A percentile compares a stretch with the other conserved stretches of the same genome.
These are phyloP conservation scores for Stephania yunnanensis DNA, from an alignment of 164 flowering plant genomes.

Conservation along the genomic window DNA sequence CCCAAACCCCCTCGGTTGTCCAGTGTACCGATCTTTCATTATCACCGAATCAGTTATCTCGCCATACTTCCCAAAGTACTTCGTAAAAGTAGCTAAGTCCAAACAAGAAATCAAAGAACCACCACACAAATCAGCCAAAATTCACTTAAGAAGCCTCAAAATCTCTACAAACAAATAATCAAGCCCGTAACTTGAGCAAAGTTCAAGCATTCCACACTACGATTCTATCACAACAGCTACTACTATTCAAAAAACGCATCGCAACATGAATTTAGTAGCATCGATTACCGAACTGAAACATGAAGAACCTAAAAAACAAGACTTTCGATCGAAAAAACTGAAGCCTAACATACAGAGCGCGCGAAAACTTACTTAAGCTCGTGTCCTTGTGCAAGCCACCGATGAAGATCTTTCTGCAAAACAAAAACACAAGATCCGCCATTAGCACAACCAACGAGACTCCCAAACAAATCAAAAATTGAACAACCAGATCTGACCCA, in stretches of 20 bases:
- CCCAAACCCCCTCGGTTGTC: conserved; percentile 90
- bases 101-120: not conserved
- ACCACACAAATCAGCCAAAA: not conserved
- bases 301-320: not conserved
- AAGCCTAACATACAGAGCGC: not conserved
- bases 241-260: not conserved
- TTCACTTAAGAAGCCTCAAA: not conserved
- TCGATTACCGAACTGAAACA: not conserved
- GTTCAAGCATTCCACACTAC: not conserved
- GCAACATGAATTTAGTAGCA: not conserved
- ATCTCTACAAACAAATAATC: not conserved
- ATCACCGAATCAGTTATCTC: conserved; percentile 83
- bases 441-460: not conserved
- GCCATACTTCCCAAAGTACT: conserved; percentile 85
- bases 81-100: conserved; percentile 46
- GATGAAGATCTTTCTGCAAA: conserved; percentile 78
- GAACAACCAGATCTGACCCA: not conserved
- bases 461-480: not conserved
- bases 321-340: not conserved
- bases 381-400: conserved; percentile 84
- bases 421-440: not conserved
- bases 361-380: conserved; percentile 31
- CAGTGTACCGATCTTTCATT: conserved; percentile 78
- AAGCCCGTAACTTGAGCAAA: not conserved
- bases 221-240: no score